phyloP scores from a whole-genome alignment of 805 yeast species.

The Brettanomyces sp. region DNA sequence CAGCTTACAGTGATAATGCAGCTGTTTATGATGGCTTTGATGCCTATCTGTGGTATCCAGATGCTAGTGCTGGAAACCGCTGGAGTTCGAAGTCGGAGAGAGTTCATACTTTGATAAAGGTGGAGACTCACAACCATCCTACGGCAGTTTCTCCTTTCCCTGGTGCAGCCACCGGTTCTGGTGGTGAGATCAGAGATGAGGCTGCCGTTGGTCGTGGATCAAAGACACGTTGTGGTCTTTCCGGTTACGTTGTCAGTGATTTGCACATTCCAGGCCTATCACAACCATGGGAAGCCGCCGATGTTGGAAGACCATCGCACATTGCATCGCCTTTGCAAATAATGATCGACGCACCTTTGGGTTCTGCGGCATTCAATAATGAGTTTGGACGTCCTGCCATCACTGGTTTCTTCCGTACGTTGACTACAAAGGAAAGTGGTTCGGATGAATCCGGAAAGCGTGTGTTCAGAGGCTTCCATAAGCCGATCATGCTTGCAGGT shows the following conservation, averaged over 20 bases:
- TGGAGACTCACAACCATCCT: constrained; percentile 98
- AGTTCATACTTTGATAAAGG: constrained; percentile 87
- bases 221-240: constrained; percentile 89
- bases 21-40: constrained; percentile 86
- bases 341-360: constrained; percentile 95
- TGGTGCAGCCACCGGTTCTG: constrained; percentile 99
- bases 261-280: constrained; percentile 71
- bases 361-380: constrained; percentile 96
- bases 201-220: constrained; percentile 99
- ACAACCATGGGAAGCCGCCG: constrained; percentile 88
- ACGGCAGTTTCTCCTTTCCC: constrained; percentile 99
- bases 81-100: constrained; percentile 72
- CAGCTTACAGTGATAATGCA: constrained; percentile 96
- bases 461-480: constrained; percentile 87
- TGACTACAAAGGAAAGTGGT: constrained; percentile 69
- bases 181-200: constrained; percentile 99
- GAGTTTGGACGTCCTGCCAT: constrained; percentile 99
- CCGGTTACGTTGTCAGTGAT: constrained; percentile 91
- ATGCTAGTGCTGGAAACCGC: constrained; percentile 46
- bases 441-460: constrained; percentile 48
- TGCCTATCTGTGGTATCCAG: constrained; percentile 74
- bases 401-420: constrained; percentile 91
- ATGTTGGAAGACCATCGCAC: constrained; percentile 84
- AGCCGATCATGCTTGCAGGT: constrained; percentile 99
- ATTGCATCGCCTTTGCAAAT: constrained; percentile 89